phyloP scores from a whole-genome alignment of 441 rosid genomes.

The Bocquillonia castaneifolia region DNA sequence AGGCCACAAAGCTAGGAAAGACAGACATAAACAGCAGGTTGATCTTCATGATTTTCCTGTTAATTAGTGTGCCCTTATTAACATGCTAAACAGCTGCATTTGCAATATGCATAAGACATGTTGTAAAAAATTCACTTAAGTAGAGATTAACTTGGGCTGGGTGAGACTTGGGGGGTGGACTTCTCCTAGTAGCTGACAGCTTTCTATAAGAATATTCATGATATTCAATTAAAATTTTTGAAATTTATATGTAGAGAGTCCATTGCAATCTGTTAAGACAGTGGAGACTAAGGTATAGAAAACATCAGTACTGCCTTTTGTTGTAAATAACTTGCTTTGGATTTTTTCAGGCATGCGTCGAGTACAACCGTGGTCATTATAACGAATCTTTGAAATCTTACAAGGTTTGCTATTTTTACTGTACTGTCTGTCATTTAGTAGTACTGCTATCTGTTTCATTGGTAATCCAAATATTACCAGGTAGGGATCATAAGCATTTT shows the following conservation, averaged over 20 bases:
- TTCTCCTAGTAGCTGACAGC: neutral
- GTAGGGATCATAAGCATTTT: neutral
- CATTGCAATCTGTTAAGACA: neutral
- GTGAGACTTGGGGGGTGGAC: neutral
- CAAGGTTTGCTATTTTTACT: slow-evolving; percentile 57
- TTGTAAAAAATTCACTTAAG: neutral
- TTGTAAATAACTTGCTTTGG: slow-evolving; percentile 18
- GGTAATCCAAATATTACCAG: slow-evolving; percentile 7
- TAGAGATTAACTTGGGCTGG: neutral
- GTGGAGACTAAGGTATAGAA: neutral
- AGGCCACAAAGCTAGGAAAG: too few relatives aligned
- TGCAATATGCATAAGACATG: neutral
- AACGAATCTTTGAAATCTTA: slow-evolving; percentile 76
- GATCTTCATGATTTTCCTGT: too few relatives aligned
- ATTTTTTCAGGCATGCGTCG: slow-evolving; percentile 79
- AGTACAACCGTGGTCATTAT: slow-evolving; percentile 75
- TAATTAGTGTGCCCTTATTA: too few relatives aligned
- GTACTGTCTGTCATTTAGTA: neutral
- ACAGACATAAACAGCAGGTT: too few relatives aligned
- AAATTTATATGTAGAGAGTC: neutral
- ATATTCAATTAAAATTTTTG: neutral
- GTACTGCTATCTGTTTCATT: neutral
- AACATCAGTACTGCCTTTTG: slow-evolving; percentile 13
- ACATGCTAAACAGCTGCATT: neutral
- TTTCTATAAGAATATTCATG: neutral